phyloP scores from a whole-genome alignment of 768 basidiomycete genomes.

The Termitomyces sp. region DNA sequence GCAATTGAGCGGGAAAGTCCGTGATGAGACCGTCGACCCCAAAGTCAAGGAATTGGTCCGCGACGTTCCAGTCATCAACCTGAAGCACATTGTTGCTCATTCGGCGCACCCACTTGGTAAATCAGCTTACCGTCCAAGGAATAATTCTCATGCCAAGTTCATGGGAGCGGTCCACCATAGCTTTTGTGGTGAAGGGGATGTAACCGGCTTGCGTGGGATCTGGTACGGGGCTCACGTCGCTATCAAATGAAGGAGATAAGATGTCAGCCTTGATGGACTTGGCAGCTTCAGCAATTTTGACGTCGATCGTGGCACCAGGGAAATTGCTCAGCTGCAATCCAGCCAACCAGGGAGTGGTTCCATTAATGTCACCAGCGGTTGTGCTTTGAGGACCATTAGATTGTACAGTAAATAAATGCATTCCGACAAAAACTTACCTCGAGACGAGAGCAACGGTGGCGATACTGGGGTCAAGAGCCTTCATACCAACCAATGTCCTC shows the following conservation, averaged over 20 bases:
- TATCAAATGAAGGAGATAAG: slow-evolving; percentile 58
- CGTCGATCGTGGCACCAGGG: slow-evolving; percentile 55
- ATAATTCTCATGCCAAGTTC: slow-evolving; percentile 59
- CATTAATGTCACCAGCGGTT: slow-evolving; percentile 38
- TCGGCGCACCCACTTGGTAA: neutral
- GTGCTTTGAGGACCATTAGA: slow-evolving; percentile 30
- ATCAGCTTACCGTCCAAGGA: slow-evolving; percentile 66
- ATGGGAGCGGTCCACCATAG: slow-evolving; percentile 70
- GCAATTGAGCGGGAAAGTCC: slow-evolving; percentile 64
- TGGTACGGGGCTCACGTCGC: slow-evolving; percentile 33
- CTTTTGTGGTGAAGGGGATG: slow-evolving; percentile 59
- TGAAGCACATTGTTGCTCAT: slow-evolving; percentile 23
- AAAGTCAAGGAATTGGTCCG: slow-evolving; percentile 57
- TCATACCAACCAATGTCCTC: slow-evolving; percentile 73
- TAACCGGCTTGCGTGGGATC: slow-evolving; percentile 47
- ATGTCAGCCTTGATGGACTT: slow-evolving; percentile 61
- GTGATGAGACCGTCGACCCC: slow-evolving; percentile 79
- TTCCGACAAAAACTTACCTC: slow-evolving; percentile 39
- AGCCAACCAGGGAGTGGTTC: slow-evolving; percentile 64
- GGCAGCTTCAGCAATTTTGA: slow-evolving; percentile 69
- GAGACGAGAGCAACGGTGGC: slow-evolving; percentile 65
- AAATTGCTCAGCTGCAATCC: slow-evolving; percentile 65
- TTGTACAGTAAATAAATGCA: neutral
- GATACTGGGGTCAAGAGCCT: slow-evolving; percentile 57
- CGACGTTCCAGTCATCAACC: slow-evolving; percentile 62